Evolutionary conservation across 495 filamentous ascomycete species (phyloP), one percentile per base, ranked within the genome.

Genomic region (Cercophora samala): DNA sequence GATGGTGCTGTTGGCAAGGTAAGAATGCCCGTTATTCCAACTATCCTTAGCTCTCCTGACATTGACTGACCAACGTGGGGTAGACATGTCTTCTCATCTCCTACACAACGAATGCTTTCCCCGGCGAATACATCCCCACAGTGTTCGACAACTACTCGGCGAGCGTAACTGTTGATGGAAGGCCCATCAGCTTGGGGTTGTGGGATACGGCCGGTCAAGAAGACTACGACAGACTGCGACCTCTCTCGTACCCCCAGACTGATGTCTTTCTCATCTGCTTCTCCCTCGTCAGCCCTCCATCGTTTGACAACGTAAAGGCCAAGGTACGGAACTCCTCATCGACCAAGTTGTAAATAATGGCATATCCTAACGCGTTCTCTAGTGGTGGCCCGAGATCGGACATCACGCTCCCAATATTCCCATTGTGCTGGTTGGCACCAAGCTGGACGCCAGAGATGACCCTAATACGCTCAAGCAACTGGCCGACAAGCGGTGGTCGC

Each of bases 141-240:
- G 96, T 98, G 94, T 99, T 99, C 77, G 95, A 99, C 75, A 99
- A 99, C 81, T 99, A 99, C 81, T 97, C 95, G 59, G 95, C 95
- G 63, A 96, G 91, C 82, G 95, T 99, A 26, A 97, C 97, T 91
- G 95, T 99, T 58, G 95, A 99, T 82, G 91, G 91, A 70, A 93
- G 93, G 79, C 95, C 95, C 51, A 96, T 99, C 78, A 97, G 93
- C 79, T 81, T 99, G 70, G 95, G 95, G 70, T 82, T 99, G 52
- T 98, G 95, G 95, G 95, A 99, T 89, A 99, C 95, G 72, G 95
- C 95, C 71, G 95, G 94, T 74, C 93, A 97, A 83, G 95, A 99
- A 84, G 93, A 97, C 83, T 97, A 99, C 79, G 95, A 98, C 78
- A 87, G 95, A 76, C 87, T 98, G 72, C 87, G 95, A 72, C 95